Evolutionary conservation across 2,329 filamentous ascomycete species (phyloP), one percentile per base, ranked within the genome.

Genomic region (Fusarium sp.): DNA sequence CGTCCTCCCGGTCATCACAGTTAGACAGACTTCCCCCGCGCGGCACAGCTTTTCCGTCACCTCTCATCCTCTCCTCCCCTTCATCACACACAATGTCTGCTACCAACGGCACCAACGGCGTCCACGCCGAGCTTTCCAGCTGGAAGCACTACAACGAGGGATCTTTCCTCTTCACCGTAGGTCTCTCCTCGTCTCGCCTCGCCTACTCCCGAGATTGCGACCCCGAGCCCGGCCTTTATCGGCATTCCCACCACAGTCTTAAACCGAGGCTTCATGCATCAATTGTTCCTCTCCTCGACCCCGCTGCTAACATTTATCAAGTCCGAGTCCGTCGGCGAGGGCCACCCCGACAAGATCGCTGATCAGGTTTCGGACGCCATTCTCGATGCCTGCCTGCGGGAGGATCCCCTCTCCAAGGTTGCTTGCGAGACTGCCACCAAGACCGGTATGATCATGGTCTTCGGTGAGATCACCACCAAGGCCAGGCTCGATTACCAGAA

Each of bases 361-460:
- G 96, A 99, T 85, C 96, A 99, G 89, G 94, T 98, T 82, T 98
- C 96, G 74, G 96, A 99, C 88, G 96, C 96, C 80, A 91, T 99
- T 82, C 95, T 99, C 88, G 96, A 99, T 90, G 96, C 96, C 87
- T 98, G 96, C 89, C 89, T 99, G 82, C 89, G 89, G 74, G 93
- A 96, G 86, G 96, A 99, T 85, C 96, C 96, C 77, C 91, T 98
- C 83, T 98, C 96, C 89, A 99, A 98, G 91, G 93, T 98, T 80
- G 96, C 96, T 84, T 99, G 96, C 87, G 96, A 99, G 90, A 98
- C 96, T 78, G 96, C 96, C 82, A 98, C 96, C 89, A 99, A 99
- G 94, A 99, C 96, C 79, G 96, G 96, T 86, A 94, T 99, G 96
- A 90, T 99, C 86, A 98, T 99, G 96, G 93, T 97, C 84, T 97